Percentiles rank a stretch among this genome's conserved stretches.
Conservation (phyloP, 1,284 basidiomycete genomes). For the Tremellales sp. region DNA sequence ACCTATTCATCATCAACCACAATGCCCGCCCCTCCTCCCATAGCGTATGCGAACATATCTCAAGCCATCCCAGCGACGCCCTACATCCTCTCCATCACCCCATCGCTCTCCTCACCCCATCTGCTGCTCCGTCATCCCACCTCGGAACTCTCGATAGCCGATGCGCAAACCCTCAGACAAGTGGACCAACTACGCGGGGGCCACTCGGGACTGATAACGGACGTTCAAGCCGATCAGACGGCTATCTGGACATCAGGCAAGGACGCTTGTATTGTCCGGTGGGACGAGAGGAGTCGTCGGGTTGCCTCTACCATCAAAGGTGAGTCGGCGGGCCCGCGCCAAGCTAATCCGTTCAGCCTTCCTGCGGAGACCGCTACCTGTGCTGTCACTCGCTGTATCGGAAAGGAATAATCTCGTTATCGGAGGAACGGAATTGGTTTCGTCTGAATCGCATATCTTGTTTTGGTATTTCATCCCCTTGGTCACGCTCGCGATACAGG, state of each 20-base stretch:
- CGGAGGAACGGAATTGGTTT: conserved; percentile 50
- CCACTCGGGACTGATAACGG: conserved; percentile 34
- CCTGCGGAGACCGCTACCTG: conserved; percentile 42
- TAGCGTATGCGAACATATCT: conserved; percentile 38
- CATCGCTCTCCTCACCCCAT: conserved; percentile 32
- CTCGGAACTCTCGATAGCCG: conserved; percentile 37
- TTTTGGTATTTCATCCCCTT: conserved; percentile 42
- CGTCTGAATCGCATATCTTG: conserved; percentile 51
- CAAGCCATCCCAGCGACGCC: conserved; percentile 23
- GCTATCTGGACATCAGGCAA: conserved; percentile 42
- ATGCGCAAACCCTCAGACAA: conserved; percentile 41
- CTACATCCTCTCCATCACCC: conserved; percentile 44
- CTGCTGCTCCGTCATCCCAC: conserved; percentile 45
- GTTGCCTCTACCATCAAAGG: conserved; percentile 40
- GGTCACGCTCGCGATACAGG: background rate
- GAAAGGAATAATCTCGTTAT: conserved; percentile 47
- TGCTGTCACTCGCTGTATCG: conserved; percentile 40
- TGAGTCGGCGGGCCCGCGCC: conserved; percentile 14
- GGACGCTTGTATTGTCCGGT: conserved; percentile 42
- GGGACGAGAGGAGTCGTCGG: conserved; percentile 43
- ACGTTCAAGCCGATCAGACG: conserved; percentile 24
- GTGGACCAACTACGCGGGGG: conserved; percentile 37
- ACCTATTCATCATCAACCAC: conserved; percentile 2
- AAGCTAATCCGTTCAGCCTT: conserved; percentile 25
- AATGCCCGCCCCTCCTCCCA: conserved; percentile 39